Base-by-base conservation (phyloP, 129 eudicot species). In the Flaveria brownii region DNA sequence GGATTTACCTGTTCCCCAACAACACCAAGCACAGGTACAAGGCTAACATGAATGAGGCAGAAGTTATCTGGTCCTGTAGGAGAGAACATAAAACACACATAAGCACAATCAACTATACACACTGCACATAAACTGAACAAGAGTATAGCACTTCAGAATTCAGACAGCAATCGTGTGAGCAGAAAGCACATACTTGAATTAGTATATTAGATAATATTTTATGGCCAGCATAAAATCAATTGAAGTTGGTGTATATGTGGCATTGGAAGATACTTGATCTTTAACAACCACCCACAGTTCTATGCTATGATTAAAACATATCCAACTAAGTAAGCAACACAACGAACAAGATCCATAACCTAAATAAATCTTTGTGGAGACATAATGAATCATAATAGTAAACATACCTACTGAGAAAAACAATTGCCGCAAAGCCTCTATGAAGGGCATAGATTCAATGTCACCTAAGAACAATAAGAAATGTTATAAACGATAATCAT, bases 401-500 rank as follows among this genome's bases (percentile, higher is more conserved):
- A 85, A 63, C 56, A 76, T 77, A 91, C 98, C 98, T 60, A 87
- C 85, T 23, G 98, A 82, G 84, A 94, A 94, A 76, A 71, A 91
- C 41, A 94, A 82, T 65, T 94, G 98, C 20, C 97, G 87, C 81
- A 94, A 73, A 81, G 98, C 98, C 92, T 94, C 98, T 72, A 94
- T 89, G 85, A 94, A 94, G 68, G 98, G 98, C 98, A 94, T 94
- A 76, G 98, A 94, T 82, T 94, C 99, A 56, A 94, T 94, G 81
- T 94, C 99, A 89, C 99, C 99, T 94, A 43, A 77, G 45, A 71
- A 80, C 47, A 25, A 54, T 75, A 11, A 66, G 71, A 72, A 75
- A 28, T 59, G 54, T 47, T 17, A 28, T 72, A 51, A 36, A 62
- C 39, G 18, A 78, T 36, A 5, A 68, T 70, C 41, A 17, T n/a